A percentile compares a stretch with the other conserved stretches of the same genome.
These are phyloP conservation scores for Diaporthe eres DNA, from an alignment of 2,329 filamentous ascomycete species.

Conservation along the genomic window DNA sequence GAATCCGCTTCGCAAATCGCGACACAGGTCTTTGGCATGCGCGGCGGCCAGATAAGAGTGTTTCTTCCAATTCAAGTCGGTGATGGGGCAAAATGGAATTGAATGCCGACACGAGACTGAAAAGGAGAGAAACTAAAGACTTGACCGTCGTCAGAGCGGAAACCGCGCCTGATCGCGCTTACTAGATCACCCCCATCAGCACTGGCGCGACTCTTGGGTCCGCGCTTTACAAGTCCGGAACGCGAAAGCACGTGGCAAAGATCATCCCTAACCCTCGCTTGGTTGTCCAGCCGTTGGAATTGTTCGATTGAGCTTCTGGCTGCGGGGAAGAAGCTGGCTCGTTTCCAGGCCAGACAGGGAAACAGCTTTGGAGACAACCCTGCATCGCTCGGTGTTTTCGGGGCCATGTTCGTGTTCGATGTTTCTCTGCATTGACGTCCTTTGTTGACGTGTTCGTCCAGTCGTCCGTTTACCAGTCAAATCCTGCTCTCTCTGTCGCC, in stretches of 20 bases:
- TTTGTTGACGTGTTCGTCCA: conserved; percentile 6
- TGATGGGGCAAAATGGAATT: not conserved
- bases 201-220: conserved; percentile 16
- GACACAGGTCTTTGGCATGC: not conserved
- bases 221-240: conserved; percentile 10
- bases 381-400: conserved; percentile 23
- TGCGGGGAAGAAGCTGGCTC: conserved; percentile 22
- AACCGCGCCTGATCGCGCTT: conserved; percentile 26
- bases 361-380: conserved; percentile 12
- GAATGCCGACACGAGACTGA: not conserved
- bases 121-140: not conserved
- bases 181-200: conserved; percentile 5
- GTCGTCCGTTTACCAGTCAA: not conserved
- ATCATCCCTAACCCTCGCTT: not conserved
- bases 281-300: not conserved
- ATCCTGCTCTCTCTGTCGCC: not conserved
- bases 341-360: conserved; percentile 10
- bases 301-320: not conserved
- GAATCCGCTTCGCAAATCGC: not conserved
- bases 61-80: not conserved
- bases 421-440: conserved; percentile 18
- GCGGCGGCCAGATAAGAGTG: not conserved
- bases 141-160: not conserved
- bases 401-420: conserved; percentile 17
- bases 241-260: conserved; percentile 37